Percentiles rank a stretch among this genome's conserved stretches.
These are phyloP conservation scores for Penicillium bialowiezense DNA, from an alignment of 495 filamentous ascomycete genomes.

Conservation along the genomic window DNA sequence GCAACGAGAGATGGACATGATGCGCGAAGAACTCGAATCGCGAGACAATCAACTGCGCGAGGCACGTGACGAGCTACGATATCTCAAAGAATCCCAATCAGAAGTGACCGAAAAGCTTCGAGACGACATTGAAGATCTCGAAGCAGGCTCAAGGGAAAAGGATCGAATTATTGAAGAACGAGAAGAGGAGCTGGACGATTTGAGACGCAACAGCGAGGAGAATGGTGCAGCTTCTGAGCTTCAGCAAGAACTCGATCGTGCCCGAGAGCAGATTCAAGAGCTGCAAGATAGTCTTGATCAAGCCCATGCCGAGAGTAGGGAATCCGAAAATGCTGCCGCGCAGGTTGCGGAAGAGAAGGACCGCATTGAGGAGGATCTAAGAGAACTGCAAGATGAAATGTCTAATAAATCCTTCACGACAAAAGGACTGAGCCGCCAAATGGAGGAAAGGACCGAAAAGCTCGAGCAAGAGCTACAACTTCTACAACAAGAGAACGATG, in stretches of 20 bases:
- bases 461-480: slow-evolving; percentile 62
- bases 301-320: slow-evolving; percentile 49
- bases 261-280: slow-evolving; percentile 56
- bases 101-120: slow-evolving; percentile 61
- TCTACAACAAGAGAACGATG: slow-evolving; percentile 56
- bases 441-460: slow-evolving; percentile 65
- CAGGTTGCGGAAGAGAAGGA: slow-evolving; percentile 60
- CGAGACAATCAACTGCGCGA: slow-evolving; percentile 52
- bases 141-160: slow-evolving; percentile 62
- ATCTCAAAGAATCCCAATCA: slow-evolving; percentile 45
- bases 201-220: slow-evolving; percentile 54
- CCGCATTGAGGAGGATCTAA: slow-evolving; percentile 46
- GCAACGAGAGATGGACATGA: slow-evolving; percentile 57
- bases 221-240: slow-evolving; percentile 50
- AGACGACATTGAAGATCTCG: slow-evolving; percentile 66
- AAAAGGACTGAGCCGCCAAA: slow-evolving; percentile 71
- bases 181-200: slow-evolving; percentile 61
- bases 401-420: slow-evolving; percentile 74
- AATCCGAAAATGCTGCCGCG: slow-evolving; percentile 59
- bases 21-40: slow-evolving; percentile 56
- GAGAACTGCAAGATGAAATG: slow-evolving; percentile 71
- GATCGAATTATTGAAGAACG: slow-evolving; percentile 62
- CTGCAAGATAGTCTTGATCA: slow-evolving; percentile 59
- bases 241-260: slow-evolving; percentile 50
- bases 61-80: slow-evolving; percentile 42